phyloP scores from a whole-genome alignment of 495 filamentous ascomycete genomes.

The Penicillium dipodomyicola region DNA sequence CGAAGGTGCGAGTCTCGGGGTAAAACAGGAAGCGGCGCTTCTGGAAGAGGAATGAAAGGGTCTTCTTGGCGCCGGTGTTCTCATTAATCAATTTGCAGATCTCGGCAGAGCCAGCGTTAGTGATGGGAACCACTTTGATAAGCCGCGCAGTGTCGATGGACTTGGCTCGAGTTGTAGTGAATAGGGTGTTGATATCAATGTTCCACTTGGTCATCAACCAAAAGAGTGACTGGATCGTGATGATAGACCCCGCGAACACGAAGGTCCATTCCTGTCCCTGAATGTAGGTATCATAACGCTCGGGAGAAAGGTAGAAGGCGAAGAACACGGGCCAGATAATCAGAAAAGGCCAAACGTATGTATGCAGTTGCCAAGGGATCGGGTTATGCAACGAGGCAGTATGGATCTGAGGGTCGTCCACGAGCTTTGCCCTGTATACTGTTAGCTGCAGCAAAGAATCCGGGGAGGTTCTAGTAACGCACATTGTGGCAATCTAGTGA shows the following conservation, averaged over 20 bases:
- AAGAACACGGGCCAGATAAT: constrained; percentile 91
- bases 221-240: constrained; percentile 80
- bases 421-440: constrained; percentile 65
- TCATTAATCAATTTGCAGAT: constrained; percentile 79
- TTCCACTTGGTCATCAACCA: constrained; percentile 99
- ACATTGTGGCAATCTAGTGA: constrained; percentile 42
- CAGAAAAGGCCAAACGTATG: constrained; percentile 89
- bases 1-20: constrained; percentile 64
- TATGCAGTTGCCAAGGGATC: constrained; percentile 73
- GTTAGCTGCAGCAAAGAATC: constrained; percentile 22
- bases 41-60: constrained; percentile 91
- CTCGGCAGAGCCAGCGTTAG: constrained; percentile 85
- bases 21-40: constrained; percentile 94
- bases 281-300: constrained; percentile 86
- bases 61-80: constrained; percentile 66
- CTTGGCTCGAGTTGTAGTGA: constrained; percentile 71
- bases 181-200: constrained; percentile 76
- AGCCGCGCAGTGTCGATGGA: constrained; percentile 74
- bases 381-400: constrained; percentile 85
- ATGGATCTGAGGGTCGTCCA: constrained; percentile 86
- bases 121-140: constrained; percentile 90
- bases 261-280: constrained; percentile 93
- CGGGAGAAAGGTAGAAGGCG: constrained; percentile 74
- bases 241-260: constrained; percentile 82
- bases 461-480: constrained; percentile 15